Conservation (phyloP, 2,329 filamentous ascomycete genomes). For the Elsinoe ampelina region DNA sequence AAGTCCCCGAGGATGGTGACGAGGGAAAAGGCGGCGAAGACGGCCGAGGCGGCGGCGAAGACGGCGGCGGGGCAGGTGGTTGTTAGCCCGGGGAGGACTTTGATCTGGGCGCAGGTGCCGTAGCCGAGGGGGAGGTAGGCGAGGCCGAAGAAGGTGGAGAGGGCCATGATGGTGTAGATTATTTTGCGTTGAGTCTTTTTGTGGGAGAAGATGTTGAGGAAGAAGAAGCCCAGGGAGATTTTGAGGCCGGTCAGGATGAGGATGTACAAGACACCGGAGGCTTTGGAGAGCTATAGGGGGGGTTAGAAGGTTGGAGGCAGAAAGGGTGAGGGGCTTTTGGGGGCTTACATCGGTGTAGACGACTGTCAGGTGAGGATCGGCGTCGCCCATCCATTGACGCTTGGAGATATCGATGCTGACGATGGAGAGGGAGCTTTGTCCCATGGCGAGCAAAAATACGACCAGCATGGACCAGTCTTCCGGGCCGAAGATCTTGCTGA, state of each 20-base stretch:
- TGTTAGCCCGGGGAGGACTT: constrained; percentile 26
- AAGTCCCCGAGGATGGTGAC: constrained; percentile 30
- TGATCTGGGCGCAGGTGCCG: constrained; percentile 44
- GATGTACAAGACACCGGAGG: constrained; percentile 32
- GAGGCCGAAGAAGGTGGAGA: constrained; percentile 35
- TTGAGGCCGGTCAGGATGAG: constrained; percentile 38
- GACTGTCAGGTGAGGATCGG: neutral
- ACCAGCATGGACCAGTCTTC: constrained; percentile 12
- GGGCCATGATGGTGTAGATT: constrained; percentile 36
- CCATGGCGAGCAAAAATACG: neutral
- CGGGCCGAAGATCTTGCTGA: constrained; percentile 3
- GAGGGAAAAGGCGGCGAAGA: constrained; percentile 17
- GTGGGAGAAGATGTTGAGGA: constrained; percentile 39
- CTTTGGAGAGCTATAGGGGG: neutral
- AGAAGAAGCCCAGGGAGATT: constrained; percentile 41
- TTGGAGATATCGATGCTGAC: neutral
- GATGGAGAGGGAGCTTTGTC: neutral
- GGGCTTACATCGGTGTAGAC: neutral
- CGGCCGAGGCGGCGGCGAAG: constrained; percentile 12
- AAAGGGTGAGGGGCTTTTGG: no score
- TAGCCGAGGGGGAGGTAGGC: constrained; percentile 41
- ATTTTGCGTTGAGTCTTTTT: constrained; percentile 32
- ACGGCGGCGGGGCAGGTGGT: constrained; percentile 17
- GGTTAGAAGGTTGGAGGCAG: neutral
- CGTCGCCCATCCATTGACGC: neutral